Evolutionary conservation across 306 rosid species (phyloP).

Genomic region (Oemleria cerasiformis): DNA sequence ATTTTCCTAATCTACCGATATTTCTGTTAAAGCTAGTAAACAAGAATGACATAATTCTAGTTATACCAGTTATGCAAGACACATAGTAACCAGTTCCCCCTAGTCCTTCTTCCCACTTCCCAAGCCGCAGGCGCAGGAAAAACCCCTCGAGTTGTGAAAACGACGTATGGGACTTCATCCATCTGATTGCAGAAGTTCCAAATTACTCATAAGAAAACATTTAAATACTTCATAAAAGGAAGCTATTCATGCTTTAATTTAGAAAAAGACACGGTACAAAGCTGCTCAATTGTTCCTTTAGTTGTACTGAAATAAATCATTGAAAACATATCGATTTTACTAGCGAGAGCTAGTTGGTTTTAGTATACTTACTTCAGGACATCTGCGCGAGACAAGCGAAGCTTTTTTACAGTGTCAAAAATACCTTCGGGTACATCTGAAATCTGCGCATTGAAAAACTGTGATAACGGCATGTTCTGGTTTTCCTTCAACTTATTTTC

Average conservation of each 20-base stretch:
- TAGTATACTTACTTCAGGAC: constrained; percentile 66
- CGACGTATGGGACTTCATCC: constrained; percentile 50
- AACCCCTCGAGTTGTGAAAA: constrained; percentile 65
- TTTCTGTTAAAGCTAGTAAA: constrained; percentile 11
- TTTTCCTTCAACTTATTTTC: constrained; percentile 43
- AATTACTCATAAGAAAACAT: background rate
- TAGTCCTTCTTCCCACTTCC: constrained; percentile 83
- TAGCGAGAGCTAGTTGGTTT: constrained; percentile 8
- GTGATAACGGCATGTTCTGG: constrained; percentile 24
- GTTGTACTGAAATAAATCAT: background rate
- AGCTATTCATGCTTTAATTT: background rate
- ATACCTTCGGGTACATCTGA: constrained; percentile 47
- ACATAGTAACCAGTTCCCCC: constrained; percentile 84
- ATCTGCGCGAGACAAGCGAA: constrained; percentile 73
- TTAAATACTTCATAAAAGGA: background rate
- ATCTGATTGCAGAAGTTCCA: constrained; percentile 43
- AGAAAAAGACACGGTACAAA: background rate
- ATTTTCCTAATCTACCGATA: background rate
- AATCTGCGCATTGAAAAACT: constrained; percentile 30
- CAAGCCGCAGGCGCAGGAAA: constrained; percentile 84
- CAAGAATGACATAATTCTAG: constrained; percentile 17
- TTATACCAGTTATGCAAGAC: constrained; percentile 75
- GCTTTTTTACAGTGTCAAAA: constrained; percentile 53
- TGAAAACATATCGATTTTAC: background rate
- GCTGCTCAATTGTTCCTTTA: background rate